Conservation (phyloP, 1,139 yeast species). For the Lodderomyces elongisporus region DNA sequence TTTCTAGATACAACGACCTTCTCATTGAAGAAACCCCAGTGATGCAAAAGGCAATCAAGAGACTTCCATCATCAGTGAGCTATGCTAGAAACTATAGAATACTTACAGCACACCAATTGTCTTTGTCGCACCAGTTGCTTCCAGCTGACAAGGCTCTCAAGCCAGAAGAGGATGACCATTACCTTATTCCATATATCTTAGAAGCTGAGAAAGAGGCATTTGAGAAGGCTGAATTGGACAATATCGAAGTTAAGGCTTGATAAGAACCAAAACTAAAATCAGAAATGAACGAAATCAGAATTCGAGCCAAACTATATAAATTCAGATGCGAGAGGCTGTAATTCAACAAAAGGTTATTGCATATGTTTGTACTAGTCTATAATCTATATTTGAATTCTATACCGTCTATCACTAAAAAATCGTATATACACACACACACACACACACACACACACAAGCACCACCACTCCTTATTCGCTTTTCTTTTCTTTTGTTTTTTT, state of each 20-base stretch:
- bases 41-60: slow-evolving; percentile 79
- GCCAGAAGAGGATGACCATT: slow-evolving; percentile 80
- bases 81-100: slow-evolving; percentile 92
- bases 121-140: slow-evolving; percentile 78
- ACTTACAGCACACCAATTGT: slow-evolving; percentile 84
- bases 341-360: no score
- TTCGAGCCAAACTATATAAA: no score
- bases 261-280: slow-evolving; percentile 1
- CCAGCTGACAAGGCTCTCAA: slow-evolving; percentile 76
- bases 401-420: no score
- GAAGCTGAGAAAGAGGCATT: slow-evolving; percentile 92
- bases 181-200: slow-evolving; percentile 81
- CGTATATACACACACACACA: no score
- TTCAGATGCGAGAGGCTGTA: no score
- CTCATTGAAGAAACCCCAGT: slow-evolving; percentile 82
- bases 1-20: slow-evolving; percentile 62
- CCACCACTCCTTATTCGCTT: no score
- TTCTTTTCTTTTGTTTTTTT: no score
- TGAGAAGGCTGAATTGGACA: slow-evolving; percentile 86
- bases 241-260: slow-evolving; percentile 42
- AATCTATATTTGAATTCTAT: no score
- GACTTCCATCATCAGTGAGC: slow-evolving; percentile 78
- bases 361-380: no score
- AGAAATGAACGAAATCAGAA: no score
- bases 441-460: no score